phyloP scores from a whole-genome alignment of 2,329 filamentous ascomycete genomes.

The Raffaelea ambrosiae region DNA sequence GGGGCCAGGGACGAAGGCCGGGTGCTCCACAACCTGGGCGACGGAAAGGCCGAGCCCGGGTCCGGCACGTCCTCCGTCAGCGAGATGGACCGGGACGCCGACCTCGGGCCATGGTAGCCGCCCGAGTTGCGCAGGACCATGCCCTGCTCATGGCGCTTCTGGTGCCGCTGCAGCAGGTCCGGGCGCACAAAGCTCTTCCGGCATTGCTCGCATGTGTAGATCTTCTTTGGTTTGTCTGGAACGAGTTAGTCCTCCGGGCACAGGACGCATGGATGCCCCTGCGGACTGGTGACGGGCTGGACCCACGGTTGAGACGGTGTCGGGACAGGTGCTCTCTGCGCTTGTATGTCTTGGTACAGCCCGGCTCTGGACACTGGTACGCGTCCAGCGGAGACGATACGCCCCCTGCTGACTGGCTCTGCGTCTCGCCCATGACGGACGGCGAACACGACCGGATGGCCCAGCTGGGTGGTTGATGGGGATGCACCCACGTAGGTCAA shows the following conservation, averaged over 20 bases:
- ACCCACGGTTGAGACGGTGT: neutral
- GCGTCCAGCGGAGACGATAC: neutral
- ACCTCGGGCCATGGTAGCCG: neutral
- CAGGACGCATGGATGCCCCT: too few species aligned
- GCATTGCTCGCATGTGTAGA: neutral
- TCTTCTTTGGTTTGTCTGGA: neutral
- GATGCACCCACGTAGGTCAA: too few species aligned
- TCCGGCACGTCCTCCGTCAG: neutral
- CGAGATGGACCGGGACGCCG: neutral
- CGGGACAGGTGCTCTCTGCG: neutral
- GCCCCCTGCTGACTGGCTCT: neutral
- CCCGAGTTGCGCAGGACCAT: neutral
- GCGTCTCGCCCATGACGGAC: too few species aligned
- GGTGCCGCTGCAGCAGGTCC: neutral
- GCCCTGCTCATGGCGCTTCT: neutral
- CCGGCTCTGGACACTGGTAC: neutral
- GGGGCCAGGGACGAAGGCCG: too few species aligned
- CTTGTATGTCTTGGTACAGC: neutral
- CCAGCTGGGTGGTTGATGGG: too few species aligned
- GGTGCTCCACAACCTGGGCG: neutral
- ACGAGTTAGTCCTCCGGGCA: too few species aligned
- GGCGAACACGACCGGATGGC: too few species aligned
- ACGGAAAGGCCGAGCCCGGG: neutral
- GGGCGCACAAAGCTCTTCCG: neutral
- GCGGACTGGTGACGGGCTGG: too few species aligned